Base-by-base conservation (phyloP, 768 basidiomycete species). In the Suillus sp. region DNA sequence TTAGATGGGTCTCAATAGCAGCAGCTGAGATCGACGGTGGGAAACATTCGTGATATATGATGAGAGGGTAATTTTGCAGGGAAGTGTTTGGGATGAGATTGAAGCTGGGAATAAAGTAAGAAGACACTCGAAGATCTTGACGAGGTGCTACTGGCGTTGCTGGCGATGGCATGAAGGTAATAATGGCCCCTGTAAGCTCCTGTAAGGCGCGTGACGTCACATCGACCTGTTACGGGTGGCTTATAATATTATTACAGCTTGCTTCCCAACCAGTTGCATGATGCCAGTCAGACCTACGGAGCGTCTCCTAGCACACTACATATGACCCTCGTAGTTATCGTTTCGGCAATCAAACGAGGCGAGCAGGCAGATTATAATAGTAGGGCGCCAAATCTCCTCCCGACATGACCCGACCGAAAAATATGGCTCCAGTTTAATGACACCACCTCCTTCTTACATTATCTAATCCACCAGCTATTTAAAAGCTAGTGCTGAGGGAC, bases 11-110 rank as follows among this genome's bases (percentile, higher is more conserved):
- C 56, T 80, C 78, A 61, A 81, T 72, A 32, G 66, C 60, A 20
- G 64, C 45, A 2, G 72, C 54, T 10, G 70, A 64, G 22, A 65
- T 60, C 32, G 66, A 63, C 13, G 68, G 64, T 32, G 63, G 61
- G 42, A 78, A 79, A 61, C 68, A 74, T 55, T 62, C 61, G 35
- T 74, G 75, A 67, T 81, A 81, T 68, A 80, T 72, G 66, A 78
- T 62, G 16, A 81, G 68, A 10, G 81, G 80, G 32, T 69, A 66
- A 13, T 69, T 67, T 14, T 72, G 67, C 50, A 78, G 68, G 42
- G 78, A 76, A 1, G 76, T 78, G 65, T 80, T 80, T 56, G 78
- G 78, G 56, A 76, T 75, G 60, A 69, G 66, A 34, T 66, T 64
- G 65, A 77, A 67, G 20, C 72, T 68, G 0, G 78, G 75, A 27